Evolutionary conservation across 306 rosid species (phyloP).

Genomic region (Cucurbita ficifolia): DNA sequence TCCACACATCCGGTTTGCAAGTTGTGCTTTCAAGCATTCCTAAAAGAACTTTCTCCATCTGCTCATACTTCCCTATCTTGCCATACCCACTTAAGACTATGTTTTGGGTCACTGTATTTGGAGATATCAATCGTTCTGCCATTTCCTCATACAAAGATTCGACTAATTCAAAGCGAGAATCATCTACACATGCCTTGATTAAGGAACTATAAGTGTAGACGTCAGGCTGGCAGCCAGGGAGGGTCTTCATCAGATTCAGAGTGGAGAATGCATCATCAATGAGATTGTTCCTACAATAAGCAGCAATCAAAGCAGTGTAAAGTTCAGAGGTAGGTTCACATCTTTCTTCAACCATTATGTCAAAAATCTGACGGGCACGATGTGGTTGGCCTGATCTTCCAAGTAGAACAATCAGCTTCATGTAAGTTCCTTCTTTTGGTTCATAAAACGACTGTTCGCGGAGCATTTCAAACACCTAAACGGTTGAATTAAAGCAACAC

Average conservation of each 20-base stretch:
- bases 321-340: slow-evolving; percentile 58
- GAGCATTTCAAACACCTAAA: slow-evolving; percentile 86
- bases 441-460: slow-evolving; percentile 71
- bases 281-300: slow-evolving; percentile 67
- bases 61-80: slow-evolving; percentile 69
- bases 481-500: slow-evolving; percentile 1
- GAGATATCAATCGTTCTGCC: slow-evolving; percentile 43
- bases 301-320: slow-evolving; percentile 73
- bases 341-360: slow-evolving; percentile 67
- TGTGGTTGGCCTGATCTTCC: slow-evolving; percentile 72
- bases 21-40: slow-evolving; percentile 68
- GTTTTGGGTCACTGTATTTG: slow-evolving; percentile 86
- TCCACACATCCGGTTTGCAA: slow-evolving; percentile 93
- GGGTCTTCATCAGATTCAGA: slow-evolving; percentile 70
- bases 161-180: slow-evolving; percentile 54
- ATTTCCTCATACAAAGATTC: slow-evolving; percentile 61
- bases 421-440: slow-evolving; percentile 93
- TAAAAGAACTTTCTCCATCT: slow-evolving; percentile 72
- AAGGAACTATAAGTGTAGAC: slow-evolving; percentile 78
- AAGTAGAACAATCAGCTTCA: slow-evolving; percentile 78
- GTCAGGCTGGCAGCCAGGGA: slow-evolving; percentile 82
- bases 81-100: slow-evolving; percentile 90
- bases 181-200: slow-evolving; percentile 67
- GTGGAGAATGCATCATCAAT: slow-evolving; percentile 49
- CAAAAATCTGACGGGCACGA: slow-evolving; percentile 56